Evolutionary conservation across 352 stramenopile species (phyloP).

Genomic region (Thraustotheca clavata): DNA sequence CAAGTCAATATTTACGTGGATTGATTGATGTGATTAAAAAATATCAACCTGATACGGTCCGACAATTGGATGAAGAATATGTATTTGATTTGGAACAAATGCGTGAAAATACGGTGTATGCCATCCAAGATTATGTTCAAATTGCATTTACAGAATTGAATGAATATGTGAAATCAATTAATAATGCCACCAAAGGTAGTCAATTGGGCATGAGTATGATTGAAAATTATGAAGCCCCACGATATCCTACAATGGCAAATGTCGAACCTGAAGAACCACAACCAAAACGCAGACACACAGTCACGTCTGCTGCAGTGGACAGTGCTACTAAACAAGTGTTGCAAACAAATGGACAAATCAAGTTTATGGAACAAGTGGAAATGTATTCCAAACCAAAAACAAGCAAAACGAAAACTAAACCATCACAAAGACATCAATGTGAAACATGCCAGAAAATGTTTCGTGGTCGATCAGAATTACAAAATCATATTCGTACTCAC

Average conservation of each 20-base stretch:
- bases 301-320: constrained; percentile 17
- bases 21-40: constrained; percentile 86
- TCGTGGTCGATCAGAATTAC: constrained; percentile 66
- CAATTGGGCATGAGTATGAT: constrained; percentile 1
- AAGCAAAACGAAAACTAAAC: constrained; percentile 80
- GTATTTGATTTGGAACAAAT: constrained; percentile 80
- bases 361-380: constrained; percentile 82
- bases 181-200: background rate
- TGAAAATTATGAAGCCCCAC: constrained; percentile 19
- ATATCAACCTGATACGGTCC: constrained; percentile 79
- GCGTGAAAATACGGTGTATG: constrained; percentile 84
- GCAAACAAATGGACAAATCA: constrained; percentile 38
- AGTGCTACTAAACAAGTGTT: constrained; percentile 13
- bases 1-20: constrained; percentile 71
- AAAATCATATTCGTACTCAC: constrained; percentile 86
- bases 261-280: background rate
- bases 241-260: background rate
- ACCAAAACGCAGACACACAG: constrained; percentile 13
- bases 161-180: constrained; percentile 47
- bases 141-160: constrained; percentile 80
- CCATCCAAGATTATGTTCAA: constrained; percentile 82
- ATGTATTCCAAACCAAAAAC: constrained; percentile 85
- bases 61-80: constrained; percentile 82
- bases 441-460: constrained; percentile 82
- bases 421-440: constrained; percentile 80